Evolutionary conservation across 768 basidiomycete genomes (phyloP).

Genomic region (Hypholoma fasciculare): DNA sequence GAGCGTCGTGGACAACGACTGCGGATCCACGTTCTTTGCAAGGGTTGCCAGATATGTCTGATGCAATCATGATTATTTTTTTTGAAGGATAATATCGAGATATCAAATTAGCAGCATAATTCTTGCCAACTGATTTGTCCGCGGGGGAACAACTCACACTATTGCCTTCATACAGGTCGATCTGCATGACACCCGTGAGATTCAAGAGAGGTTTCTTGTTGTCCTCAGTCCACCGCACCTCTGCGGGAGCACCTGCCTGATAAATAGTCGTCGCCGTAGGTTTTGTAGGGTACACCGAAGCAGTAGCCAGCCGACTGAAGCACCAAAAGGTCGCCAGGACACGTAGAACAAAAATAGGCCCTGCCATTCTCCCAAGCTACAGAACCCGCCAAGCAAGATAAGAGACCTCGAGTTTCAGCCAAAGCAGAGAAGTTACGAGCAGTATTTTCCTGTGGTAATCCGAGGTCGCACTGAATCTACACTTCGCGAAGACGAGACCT

Average conservation of each 20-base stretch:
- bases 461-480: too few species aligned
- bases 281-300: conserved; percentile 45
- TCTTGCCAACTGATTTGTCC: not conserved
- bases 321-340: conserved; percentile 1
- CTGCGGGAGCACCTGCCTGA: conserved; percentile 39
- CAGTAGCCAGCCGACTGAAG: not conserved
- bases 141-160: conserved; percentile 31
- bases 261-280: conserved; percentile 48
- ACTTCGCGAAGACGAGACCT: too few species aligned
- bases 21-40: conserved; percentile 43
- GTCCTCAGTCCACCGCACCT: conserved; percentile 55
- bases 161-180: conserved; percentile 46
- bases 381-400: too few species aligned
- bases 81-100: not conserved
- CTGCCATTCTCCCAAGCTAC: not conserved
- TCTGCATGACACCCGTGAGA: conserved; percentile 40
- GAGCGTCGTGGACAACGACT: conserved; percentile 25
- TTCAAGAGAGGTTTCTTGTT: conserved; percentile 35
- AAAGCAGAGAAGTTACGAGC: too few species aligned
- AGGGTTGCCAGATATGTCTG: conserved; percentile 40
- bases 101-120: not conserved
- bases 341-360: not conserved
- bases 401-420: too few species aligned
- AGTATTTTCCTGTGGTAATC: too few species aligned
- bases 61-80: too few species aligned